These are phyloP conservation scores for Ambrosia artemisiifolia DNA, from an alignment of 129 eudicot species.

Conservation along the genomic window DNA sequence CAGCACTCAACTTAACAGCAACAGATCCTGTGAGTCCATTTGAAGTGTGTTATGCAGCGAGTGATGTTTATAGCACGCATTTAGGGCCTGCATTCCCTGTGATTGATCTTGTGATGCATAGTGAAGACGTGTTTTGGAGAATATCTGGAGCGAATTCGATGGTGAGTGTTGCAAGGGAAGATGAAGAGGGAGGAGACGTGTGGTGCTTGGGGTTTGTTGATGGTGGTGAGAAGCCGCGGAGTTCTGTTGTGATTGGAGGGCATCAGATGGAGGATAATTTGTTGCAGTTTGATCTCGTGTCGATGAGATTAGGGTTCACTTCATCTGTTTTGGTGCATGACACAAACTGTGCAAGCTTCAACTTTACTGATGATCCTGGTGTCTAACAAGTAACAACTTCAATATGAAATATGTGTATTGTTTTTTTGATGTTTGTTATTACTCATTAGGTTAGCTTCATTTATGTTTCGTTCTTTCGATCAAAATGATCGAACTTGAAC, in stretches of 20 bases:
- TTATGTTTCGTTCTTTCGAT: not conserved
- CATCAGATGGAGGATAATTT: conserved; percentile 52
- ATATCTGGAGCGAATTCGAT: conserved; percentile 46
- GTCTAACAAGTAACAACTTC: not conserved
- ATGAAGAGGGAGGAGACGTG: conserved; percentile 8
- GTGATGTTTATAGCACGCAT: conserved; percentile 16
- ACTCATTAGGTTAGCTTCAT: not conserved
- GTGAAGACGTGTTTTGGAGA: conserved; percentile 47
- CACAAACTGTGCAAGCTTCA: conserved; percentile 39
- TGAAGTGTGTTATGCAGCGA: conserved; percentile 27
- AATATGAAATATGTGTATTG: not conserved
- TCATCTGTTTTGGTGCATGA: conserved; percentile 43
- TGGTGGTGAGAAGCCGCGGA: conserved; percentile 41
- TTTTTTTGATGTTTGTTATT: not conserved
- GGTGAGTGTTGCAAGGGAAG: conserved; percentile 29
- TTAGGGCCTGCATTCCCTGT: conserved; percentile 39
- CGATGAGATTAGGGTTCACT: conserved; percentile 43
- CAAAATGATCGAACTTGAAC: not conserved
- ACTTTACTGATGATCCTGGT: conserved; percentile 17
- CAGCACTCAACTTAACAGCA: conserved; percentile 25
- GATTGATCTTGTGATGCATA: conserved; percentile 48
- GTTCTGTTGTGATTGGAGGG: conserved; percentile 47
- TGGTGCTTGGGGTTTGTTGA: conserved; percentile 56
- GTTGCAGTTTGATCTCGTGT: conserved; percentile 46
- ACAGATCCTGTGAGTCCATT: conserved; percentile 33